Base-by-base conservation (phyloP, 2,329 filamentous ascomycete genomes). In the Colletotrichum graminicola region DNA sequence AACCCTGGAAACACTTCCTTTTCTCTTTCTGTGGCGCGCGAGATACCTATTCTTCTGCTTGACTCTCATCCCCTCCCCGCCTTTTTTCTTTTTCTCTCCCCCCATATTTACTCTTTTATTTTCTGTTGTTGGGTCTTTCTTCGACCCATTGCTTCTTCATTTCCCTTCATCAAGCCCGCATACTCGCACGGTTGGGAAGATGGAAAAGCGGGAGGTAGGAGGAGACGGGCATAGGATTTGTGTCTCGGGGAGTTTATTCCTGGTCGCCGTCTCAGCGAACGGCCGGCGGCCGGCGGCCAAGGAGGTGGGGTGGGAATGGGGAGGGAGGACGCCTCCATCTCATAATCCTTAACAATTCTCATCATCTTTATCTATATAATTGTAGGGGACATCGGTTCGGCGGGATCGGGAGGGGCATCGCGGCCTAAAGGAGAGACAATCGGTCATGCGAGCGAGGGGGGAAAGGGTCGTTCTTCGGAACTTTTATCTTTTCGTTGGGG, bases 41-140 rank as follows among this genome's bases (percentile, higher is more conserved):
- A 68, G 66, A 68, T 64, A 64, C 66, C 52, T 68, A 23, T 57
- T 23, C n/a, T 7, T 23, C 26, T 26, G 18, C n/a, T 41, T 6
- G 3, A 8, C 12, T 56, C 52, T 39, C 21, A 36, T 23, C 32
- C 6, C 21, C 43, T 2, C 8, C 21, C 21, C 3, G 4, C 43
- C 43, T 11, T 21, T n/a, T n/a, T 45, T 45, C 10, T n/a, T n/a
- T 45, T 21, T 4, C 4, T 29, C 29, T 29, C 29, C 29, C 29
- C 29, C 29, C 12, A 16, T 3, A n/a, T 21, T 8, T 45, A 6
- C 21, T 14, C 2, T 54, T 55, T 16, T 23, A 12, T 39, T 12
- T 14, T 32, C 3, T 43, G 2, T n/a, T 26, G 12, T 7, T 26
- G 4, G 47, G 14, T 14, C 23, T 6, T 41, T 32, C 23, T 29